These are phyloP conservation scores for Leccinum boreale DNA, from an alignment of 768 basidiomycete genomes.

Conservation along the genomic window DNA sequence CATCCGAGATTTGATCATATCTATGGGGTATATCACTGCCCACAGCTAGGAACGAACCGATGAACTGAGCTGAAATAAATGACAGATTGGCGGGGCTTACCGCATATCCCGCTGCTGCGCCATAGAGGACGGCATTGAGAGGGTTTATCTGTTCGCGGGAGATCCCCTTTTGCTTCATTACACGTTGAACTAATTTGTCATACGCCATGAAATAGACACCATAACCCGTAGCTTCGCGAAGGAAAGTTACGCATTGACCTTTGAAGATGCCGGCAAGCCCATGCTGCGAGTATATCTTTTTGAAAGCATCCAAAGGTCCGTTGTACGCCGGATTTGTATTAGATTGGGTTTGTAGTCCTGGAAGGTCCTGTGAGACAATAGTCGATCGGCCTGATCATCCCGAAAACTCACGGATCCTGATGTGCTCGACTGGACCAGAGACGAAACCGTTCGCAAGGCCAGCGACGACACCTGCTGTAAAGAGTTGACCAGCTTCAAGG, in stretches of 20 bases:
- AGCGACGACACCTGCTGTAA: constrained; percentile 75
- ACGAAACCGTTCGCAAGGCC: constrained; percentile 91
- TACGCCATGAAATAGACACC: constrained; percentile 90
- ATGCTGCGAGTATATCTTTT: constrained; percentile 71
- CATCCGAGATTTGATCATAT: constrained; percentile 95
- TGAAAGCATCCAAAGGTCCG: constrained; percentile 87
- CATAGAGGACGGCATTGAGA: constrained; percentile 77
- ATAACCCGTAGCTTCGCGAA: constrained; percentile 79
- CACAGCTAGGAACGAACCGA: constrained; percentile 53
- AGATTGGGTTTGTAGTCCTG: constrained; percentile 91
- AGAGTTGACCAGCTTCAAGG: constrained; percentile 63
- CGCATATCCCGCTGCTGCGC: constrained; percentile 90
- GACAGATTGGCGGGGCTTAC: constrained; percentile 41
- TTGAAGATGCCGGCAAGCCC: constrained; percentile 89
- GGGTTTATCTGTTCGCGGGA: constrained; percentile 75
- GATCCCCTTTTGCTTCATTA: constrained; percentile 73
- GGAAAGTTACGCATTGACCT: constrained; percentile 85
- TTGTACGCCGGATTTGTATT: constrained; percentile 69
- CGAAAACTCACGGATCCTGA: constrained; percentile 60
- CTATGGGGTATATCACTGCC: constrained; percentile 93
- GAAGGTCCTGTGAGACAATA: constrained; percentile 4
- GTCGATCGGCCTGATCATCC: not conserved
- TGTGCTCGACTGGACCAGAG: constrained; percentile 95
- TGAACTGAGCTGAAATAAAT: constrained; percentile 4
- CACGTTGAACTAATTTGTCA: constrained; percentile 86